Evolutionary conservation across 345 rosid genomes (phyloP).

Genomic region (Populus ilicifolia): DNA sequence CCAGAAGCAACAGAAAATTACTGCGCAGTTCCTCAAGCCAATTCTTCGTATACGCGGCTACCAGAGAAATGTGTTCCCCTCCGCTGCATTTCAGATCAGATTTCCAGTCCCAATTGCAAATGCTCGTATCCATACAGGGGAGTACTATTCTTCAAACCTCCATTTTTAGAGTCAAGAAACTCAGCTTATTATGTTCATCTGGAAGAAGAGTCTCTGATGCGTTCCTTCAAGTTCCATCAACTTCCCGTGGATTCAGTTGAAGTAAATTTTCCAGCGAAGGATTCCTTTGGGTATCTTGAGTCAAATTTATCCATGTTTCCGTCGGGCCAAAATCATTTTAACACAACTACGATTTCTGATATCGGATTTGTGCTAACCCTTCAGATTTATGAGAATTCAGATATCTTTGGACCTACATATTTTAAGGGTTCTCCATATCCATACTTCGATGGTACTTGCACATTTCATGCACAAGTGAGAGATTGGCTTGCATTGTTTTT

Average conservation of each 20-base stretch:
- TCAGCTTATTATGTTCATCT: conserved; percentile 33
- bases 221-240: conserved; percentile 18
- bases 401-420: conserved; percentile 49
- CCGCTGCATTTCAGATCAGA: conserved; percentile 36
- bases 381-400: conserved; percentile 57
- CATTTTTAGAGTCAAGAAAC: conserved; percentile 56
- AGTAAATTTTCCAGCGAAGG: conserved; percentile 55
- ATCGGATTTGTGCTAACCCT: conserved; percentile 55
- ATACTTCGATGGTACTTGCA: conserved; percentile 47
- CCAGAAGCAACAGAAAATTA: conserved; percentile 24
- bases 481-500: no score
- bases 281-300: conserved; percentile 33
- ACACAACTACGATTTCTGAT: conserved; percentile 29
- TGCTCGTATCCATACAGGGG: conserved; percentile 72
- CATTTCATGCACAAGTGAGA: no score
- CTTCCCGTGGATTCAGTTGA: conserved; percentile 64
- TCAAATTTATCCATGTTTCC: conserved; percentile 56
- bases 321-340: conserved; percentile 37
- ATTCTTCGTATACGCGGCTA: conserved; percentile 11
- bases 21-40: conserved; percentile 35
- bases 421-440: conserved; percentile 39
- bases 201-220: conserved; percentile 18
- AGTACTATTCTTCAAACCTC: conserved; percentile 49
- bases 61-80: conserved; percentile 17
- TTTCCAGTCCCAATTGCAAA: conserved; percentile 56